Percentiles rank a stretch among this genome's conserved stretches.
These are phyloP conservation scores for Apophysomyces trapeziformis DNA, from an alignment of 371 early-diverging fungal species.

Conservation along the genomic window DNA sequence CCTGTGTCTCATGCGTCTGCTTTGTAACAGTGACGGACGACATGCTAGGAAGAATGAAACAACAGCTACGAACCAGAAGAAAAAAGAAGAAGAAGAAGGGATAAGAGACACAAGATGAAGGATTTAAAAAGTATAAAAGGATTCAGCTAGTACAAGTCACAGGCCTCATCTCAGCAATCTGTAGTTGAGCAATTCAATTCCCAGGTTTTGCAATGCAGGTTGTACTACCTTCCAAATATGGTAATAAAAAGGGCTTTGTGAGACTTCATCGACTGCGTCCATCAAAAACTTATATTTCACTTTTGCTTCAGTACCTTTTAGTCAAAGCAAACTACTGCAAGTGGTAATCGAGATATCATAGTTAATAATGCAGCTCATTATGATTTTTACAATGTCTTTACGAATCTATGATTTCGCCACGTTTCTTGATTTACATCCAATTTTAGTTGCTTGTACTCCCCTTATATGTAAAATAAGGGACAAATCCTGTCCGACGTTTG, in stretches of 20 bases:
- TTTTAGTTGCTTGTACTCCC: conserved; percentile 2
- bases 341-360: no score
- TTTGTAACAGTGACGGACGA: not conserved
- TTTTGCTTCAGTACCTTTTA: not conserved
- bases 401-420: no score
- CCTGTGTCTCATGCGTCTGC: not conserved
- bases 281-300: not conserved
- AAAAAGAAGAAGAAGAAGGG: not conserved
- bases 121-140: not conserved
- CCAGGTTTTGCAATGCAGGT: not conserved
- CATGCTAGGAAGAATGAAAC: not conserved
- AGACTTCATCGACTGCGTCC: not conserved
- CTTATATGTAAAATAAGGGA: conserved; percentile 11
- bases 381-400: no score
- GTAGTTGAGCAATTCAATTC: conserved; percentile 4
- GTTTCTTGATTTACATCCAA: not conserved
- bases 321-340: no score
- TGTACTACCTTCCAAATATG: not conserved
- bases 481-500: not conserved
- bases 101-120: not conserved
- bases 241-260: not conserved
- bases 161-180: conserved; percentile 1
- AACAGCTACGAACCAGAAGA: not conserved
- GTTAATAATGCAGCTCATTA: no score
- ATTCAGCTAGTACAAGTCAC: conserved; percentile 5